Evolutionary conservation across 345 rosid genomes (phyloP).

Genomic region (Salix arbutifolia): DNA sequence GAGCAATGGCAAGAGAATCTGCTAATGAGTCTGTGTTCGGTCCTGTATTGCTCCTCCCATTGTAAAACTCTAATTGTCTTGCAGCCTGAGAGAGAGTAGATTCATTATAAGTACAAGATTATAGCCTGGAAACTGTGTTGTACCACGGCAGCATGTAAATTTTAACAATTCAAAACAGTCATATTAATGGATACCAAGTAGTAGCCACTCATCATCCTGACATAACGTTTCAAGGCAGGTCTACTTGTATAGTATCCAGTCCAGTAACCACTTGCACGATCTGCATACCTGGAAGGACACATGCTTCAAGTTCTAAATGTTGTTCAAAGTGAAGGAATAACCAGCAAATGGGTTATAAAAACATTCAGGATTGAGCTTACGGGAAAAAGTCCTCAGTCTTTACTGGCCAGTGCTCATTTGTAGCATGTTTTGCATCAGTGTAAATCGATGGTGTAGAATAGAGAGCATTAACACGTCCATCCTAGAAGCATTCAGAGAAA

Average conservation of each 20-base stretch:
- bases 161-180: slow-evolving; percentile 1
- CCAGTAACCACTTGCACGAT: slow-evolving; percentile 89
- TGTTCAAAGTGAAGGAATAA: slow-evolving; percentile 4
- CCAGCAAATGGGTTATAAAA: slow-evolving; percentile 6
- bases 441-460: slow-evolving; percentile 97
- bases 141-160: neutral
- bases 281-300: slow-evolving; percentile 72
- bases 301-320: slow-evolving; percentile 23
- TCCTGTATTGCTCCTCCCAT: slow-evolving; percentile 59
- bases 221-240: slow-evolving; percentile 84
- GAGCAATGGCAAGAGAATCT: slow-evolving; percentile 90
- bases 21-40: slow-evolving; percentile 77
- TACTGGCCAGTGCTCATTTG: slow-evolving; percentile 72
- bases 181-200: slow-evolving; percentile 56
- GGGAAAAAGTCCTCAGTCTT: slow-evolving; percentile 91
- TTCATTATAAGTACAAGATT: neutral
- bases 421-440: slow-evolving; percentile 86
- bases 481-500: slow-evolving; percentile 42
- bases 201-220: slow-evolving; percentile 87
- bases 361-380: slow-evolving; percentile 47
- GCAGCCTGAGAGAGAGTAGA: slow-evolving; percentile 51
- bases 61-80: slow-evolving; percentile 84
- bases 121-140: slow-evolving; percentile 10
- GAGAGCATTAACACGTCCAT: slow-evolving; percentile 92
- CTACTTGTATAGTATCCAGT: slow-evolving; percentile 95